Base-by-base conservation (phyloP, 2,329 filamentous ascomycete species). In the Cordyceps tenuipes region DNA sequence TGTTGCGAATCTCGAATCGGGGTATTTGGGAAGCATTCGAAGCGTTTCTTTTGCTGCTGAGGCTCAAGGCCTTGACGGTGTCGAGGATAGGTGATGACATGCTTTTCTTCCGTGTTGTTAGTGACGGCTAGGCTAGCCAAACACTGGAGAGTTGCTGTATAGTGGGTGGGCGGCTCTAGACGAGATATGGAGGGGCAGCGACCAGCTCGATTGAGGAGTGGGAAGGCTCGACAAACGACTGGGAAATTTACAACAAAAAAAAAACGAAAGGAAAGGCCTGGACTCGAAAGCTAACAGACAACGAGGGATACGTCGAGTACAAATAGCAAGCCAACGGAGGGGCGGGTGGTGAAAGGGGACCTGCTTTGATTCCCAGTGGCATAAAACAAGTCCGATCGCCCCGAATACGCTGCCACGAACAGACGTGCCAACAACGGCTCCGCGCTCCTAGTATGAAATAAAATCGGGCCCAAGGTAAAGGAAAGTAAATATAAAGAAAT, bases 1-100 rank as follows among this genome's bases (percentile, higher is more conserved):
- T 84, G 68, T 82, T 86, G 67, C 75, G 76, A 44, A 87, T 71
- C 54, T 68, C 66, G 65, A 73, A 69, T 52, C 66, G 68, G 31
- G 62, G 63, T 12, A 66, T 62, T 43, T 66, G 59, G 36, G 60
- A 61, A 64, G 68, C 71, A 65, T 73, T 73, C 64, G 67, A 60
- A 50, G 68, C 52, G 50, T 65, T 59, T 47, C 43, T 17, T 17
- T 67, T 67, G 62, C 72, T 71, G 64, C 73, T 72, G 67, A 72
- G 66, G 63, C 68, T 65, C 44, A 72, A 64, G 49, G 62, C 68
- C 64, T 67, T 67, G 66, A 71, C 68, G 36, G 69, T 67, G 63
- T 71, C 68, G 61, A 69, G 49, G 15, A 68, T 62, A 26, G 65
- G 49, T n/a, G 57, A 46, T 6, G 57, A 53, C 57, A 59, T 59